phyloP scores from a whole-genome alignment of 2,329 filamentous ascomycete genomes.

The Dactylellina cionopaga region DNA sequence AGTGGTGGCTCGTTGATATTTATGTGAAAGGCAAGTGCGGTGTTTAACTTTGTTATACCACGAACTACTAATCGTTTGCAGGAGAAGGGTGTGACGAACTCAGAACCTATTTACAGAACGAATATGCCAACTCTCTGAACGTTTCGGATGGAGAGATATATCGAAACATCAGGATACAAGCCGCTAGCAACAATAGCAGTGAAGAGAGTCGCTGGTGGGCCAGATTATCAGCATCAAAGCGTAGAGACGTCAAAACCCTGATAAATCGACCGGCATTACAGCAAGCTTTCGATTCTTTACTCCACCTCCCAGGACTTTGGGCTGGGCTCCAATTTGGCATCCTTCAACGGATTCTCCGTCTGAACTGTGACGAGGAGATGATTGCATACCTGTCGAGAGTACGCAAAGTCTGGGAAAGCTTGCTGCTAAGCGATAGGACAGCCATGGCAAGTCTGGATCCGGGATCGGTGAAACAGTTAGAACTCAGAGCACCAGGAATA shows the following conservation, averaged over 20 bases:
- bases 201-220: constrained; percentile 9
- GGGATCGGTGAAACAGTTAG: background rate
- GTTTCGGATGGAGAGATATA: no score
- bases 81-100: background rate
- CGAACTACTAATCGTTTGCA: no score
- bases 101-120: background rate
- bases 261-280: background rate
- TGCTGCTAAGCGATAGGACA: no score
- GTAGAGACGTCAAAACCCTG: background rate
- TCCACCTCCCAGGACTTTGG: constrained; percentile 1
- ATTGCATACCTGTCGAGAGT: background rate
- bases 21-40: no score
- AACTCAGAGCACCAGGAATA: background rate
- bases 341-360: background rate
- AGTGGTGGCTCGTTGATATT: background rate
- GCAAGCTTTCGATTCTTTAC: constrained; percentile 8
- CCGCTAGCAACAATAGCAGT: background rate
- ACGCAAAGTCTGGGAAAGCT: no score
- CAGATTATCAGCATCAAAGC: constrained; percentile 2
- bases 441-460: background rate
- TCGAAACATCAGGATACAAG: constrained; percentile 2
- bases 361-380: constrained; percentile 19
- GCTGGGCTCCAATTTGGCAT: constrained; percentile 13
- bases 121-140: constrained; percentile 9
- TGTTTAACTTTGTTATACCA: no score